Evolutionary conservation across 495 filamentous ascomycete species (phyloP).

Genomic region (Penicillium ochrochloron): DNA sequence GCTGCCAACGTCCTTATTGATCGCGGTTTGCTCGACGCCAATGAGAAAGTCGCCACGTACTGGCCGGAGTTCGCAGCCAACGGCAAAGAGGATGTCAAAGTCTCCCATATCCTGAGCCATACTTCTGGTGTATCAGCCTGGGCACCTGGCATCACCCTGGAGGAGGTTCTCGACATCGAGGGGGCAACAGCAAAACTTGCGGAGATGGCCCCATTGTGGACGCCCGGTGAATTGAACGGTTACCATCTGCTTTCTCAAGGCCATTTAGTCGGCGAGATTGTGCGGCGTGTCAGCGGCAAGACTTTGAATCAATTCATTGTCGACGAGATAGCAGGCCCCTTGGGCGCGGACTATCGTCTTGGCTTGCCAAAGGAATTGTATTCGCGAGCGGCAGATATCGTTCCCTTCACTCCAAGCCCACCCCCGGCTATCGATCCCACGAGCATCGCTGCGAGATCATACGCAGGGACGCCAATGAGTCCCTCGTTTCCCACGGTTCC

Average conservation of each 20-base stretch:
- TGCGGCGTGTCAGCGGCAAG: conserved; percentile 44
- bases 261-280: conserved; percentile 45
- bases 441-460: conserved; percentile 22
- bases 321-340: conserved; percentile 43
- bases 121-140: conserved; percentile 42
- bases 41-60: conserved; percentile 45
- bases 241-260: conserved; percentile 49
- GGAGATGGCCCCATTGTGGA: conserved; percentile 48
- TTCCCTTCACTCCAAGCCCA: conserved; percentile 19
- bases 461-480: conserved; percentile 15
- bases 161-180: conserved; percentile 37
- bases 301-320: conserved; percentile 44
- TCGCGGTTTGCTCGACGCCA: conserved; percentile 42
- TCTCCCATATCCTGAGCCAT: conserved; percentile 49
- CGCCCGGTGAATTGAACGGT: conserved; percentile 42
- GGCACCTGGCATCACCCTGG: conserved; percentile 34
- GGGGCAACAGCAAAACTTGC: conserved; percentile 39
- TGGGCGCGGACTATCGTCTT: conserved; percentile 47
- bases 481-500: neutral
- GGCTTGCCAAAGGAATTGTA: conserved; percentile 38
- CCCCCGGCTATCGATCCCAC: conserved; percentile 12
- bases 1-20: conserved; percentile 45
- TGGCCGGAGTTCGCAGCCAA: conserved; percentile 53
- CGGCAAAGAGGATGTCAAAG: conserved; percentile 45
- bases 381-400: conserved; percentile 36